These are phyloP conservation scores for Pharus latifolius DNA, from an alignment of 176 grass and related monocot species.

Conservation along the genomic window DNA sequence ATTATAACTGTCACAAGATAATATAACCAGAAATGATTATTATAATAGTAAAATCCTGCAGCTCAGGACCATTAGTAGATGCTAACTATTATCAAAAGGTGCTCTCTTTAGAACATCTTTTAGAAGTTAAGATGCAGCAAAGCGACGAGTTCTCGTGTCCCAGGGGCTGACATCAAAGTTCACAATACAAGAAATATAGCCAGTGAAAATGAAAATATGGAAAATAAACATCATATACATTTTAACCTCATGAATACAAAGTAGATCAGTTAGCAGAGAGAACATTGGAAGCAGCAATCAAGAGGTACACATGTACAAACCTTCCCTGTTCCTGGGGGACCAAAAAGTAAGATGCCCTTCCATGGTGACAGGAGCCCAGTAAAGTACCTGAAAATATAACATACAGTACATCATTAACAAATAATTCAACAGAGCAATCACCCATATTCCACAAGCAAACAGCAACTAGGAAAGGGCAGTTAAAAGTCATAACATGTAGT, in stretches of 20 bases:
- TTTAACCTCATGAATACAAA: background rate
- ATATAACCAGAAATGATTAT: background rate
- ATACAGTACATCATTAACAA: background rate
- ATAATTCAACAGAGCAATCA: too few relatives aligned
- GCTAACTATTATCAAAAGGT: background rate
- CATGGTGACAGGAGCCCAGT: conserved; percentile 46
- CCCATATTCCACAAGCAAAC: too few relatives aligned
- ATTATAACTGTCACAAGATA: background rate
- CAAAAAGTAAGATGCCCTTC: conserved; percentile 56
- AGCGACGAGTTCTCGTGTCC: background rate
- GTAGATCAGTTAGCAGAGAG: background rate
- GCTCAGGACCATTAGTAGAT: background rate
- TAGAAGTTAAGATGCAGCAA: background rate
- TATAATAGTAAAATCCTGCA: background rate
- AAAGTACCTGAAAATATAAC: conserved; percentile 35
- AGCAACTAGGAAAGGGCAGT: too few relatives aligned
- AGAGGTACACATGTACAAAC: conserved; percentile 27
- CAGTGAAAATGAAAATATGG: background rate
- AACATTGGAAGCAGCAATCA: too few relatives aligned
- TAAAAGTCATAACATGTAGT: too few relatives aligned
- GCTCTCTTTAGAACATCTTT: background rate
- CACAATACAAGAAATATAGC: background rate
- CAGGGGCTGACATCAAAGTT: background rate
- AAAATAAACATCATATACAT: background rate
- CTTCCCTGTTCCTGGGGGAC: conserved; percentile 47